phyloP scores from a whole-genome alignment of 495 filamentous ascomycete species.

The Choiromyces venosus region DNA sequence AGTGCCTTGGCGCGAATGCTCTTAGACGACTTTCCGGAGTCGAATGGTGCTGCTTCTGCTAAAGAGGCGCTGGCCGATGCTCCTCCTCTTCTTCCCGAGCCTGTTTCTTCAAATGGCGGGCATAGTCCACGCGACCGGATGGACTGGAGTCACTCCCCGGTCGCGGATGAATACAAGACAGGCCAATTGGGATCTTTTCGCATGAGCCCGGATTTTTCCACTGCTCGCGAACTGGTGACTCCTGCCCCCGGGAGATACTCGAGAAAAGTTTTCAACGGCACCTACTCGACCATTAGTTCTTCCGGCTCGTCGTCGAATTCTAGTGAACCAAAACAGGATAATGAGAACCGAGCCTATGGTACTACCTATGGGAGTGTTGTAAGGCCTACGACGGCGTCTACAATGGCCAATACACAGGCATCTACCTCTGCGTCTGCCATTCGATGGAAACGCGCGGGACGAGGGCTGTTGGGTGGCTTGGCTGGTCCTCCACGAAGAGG shows the following conservation, averaged over 20 bases:
- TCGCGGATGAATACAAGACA: conserved; percentile 16
- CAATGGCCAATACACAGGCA: conserved; percentile 28
- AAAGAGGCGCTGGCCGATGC: conserved; percentile 13
- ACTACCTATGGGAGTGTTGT: conserved; percentile 27
- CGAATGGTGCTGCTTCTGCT: conserved; percentile 3
- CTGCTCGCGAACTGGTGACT: conserved; percentile 37
- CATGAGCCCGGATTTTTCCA: conserved; percentile 33
- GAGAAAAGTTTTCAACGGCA: conserved; percentile 23
- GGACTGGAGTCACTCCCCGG: conserved; percentile 39
- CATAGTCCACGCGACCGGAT: conserved; percentile 25
- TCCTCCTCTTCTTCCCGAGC: conserved; percentile 6
- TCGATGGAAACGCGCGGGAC: conserved; percentile 39
- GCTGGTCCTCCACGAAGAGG: conserved; percentile 39
- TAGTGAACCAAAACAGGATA: conserved; percentile 27
- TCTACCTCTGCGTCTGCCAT: conserved; percentile 39
- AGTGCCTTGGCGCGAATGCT: conserved; percentile 41
- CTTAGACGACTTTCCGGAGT: conserved; percentile 38
- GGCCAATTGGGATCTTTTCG: conserved; percentile 11
- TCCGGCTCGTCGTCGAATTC: conserved; percentile 28
- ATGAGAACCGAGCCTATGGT: conserved; percentile 17
- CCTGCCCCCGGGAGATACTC: conserved; percentile 34
- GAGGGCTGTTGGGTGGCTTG: conserved; percentile 36
- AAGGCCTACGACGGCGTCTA: conserved; percentile 19
- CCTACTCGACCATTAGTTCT: conserved; percentile 14
- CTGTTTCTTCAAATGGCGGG: background rate